Evolutionary conservation across 148 eudicot species (phyloP).

Genomic region (Selenicereus undatus): DNA sequence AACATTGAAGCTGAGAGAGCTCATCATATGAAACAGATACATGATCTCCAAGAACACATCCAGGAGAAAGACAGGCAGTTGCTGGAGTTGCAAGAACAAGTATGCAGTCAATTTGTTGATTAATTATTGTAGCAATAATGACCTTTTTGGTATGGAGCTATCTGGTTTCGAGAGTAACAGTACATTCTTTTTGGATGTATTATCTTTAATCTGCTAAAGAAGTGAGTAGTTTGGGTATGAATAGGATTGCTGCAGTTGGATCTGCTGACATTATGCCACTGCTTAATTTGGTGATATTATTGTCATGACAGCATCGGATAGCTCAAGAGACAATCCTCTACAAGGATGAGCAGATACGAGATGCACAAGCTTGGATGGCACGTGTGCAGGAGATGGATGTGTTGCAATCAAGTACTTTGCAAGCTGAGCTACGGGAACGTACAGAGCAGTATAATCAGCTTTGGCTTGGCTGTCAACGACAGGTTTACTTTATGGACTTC

Average conservation of each 20-base stretch:
- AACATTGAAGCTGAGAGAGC: slow-evolving; percentile 83
- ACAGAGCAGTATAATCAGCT: slow-evolving; percentile 85
- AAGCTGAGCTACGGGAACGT: slow-evolving; percentile 81
- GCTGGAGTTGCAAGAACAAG: slow-evolving; percentile 96
- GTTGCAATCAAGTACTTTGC: slow-evolving; percentile 66
- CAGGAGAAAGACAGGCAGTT: slow-evolving; percentile 87
- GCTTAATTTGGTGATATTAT: not conserved
- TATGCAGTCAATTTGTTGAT: slow-evolving; percentile 14
- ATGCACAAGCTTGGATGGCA: slow-evolving; percentile 84
- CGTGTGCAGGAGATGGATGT: slow-evolving; percentile 87
- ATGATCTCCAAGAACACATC: slow-evolving; percentile 87
- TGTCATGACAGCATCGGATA: slow-evolving; percentile 66
- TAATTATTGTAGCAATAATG: not conserved
- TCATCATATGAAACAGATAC: slow-evolving; percentile 82
- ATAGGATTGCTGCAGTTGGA: not conserved
- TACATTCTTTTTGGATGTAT: not conserved
- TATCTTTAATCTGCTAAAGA: not conserved
- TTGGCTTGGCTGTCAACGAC: slow-evolving; percentile 79
- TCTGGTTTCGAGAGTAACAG: not conserved
- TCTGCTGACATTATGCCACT: not conserved
- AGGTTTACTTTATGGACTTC: slow-evolving; percentile 41
- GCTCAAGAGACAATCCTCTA: slow-evolving; percentile 68
- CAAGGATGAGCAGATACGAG: slow-evolving; percentile 88
- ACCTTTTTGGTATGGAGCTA: not conserved
- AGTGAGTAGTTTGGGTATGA: not conserved